These are phyloP conservation scores for Thelonectria discophora DNA, from an alignment of 2,329 filamentous ascomycete genomes.

Conservation along the genomic window DNA sequence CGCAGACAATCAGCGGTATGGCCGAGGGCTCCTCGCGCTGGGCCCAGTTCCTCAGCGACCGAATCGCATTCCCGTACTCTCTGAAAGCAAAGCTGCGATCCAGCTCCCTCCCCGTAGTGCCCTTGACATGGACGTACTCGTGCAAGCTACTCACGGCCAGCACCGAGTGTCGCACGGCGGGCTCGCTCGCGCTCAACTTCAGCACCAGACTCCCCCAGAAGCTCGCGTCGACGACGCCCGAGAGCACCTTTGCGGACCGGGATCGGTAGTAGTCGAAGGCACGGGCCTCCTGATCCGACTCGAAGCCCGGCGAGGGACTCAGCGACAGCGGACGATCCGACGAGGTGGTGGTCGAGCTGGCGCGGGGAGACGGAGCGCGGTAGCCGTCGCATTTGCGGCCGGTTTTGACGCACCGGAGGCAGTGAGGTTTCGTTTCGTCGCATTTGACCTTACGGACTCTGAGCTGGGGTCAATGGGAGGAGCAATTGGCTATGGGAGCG, in stretches of 20 bases:
- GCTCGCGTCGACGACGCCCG: constrained; percentile 52
- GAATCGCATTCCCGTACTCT: constrained; percentile 60
- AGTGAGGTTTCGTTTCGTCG: constrained; percentile 63
- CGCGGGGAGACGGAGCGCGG: constrained; percentile 32
- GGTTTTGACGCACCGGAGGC: constrained; percentile 62
- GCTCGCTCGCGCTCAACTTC: constrained; percentile 55
- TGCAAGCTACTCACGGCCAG: constrained; percentile 60
- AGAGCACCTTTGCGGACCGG: constrained; percentile 51
- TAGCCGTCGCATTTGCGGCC: constrained; percentile 68
- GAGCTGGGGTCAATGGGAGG: not conserved
- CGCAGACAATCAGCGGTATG: constrained; percentile 54
- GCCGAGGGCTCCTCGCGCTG: constrained; percentile 42
- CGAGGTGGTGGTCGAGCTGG: constrained; percentile 23
- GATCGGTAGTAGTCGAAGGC: constrained; percentile 49
- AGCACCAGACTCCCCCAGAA: constrained; percentile 58
- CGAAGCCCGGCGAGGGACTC: constrained; percentile 35
- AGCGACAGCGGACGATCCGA: constrained; percentile 11
- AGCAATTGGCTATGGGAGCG: not conserved
- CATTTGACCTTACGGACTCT: constrained; percentile 67
- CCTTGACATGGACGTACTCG: constrained; percentile 44
- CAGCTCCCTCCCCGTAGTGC: constrained; percentile 27
- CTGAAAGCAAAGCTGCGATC: constrained; percentile 39
- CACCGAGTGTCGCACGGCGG: constrained; percentile 59
- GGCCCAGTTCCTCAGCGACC: constrained; percentile 50
- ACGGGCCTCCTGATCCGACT: constrained; percentile 34